phyloP scores from a whole-genome alignment of 257 asterid species.

The Datura wrightii region DNA sequence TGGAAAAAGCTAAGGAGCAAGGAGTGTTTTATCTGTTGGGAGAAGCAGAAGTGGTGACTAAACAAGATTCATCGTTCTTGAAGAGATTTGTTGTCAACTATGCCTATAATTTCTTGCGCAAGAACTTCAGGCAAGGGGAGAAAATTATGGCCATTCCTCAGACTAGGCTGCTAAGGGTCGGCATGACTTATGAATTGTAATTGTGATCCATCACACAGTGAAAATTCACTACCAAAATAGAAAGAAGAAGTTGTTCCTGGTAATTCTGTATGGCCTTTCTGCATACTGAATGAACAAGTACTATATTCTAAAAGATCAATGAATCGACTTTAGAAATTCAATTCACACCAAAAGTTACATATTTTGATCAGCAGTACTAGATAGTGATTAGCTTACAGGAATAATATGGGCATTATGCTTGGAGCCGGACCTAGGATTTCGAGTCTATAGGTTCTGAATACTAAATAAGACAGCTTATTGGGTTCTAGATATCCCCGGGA shows the following conservation, averaged over 20 bases:
- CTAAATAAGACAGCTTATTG: neutral
- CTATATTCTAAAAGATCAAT: neutral
- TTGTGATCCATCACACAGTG: neutral
- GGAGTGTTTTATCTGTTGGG: constrained; percentile 71
- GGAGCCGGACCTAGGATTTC: neutral
- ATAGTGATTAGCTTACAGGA: neutral
- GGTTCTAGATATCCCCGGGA: neutral
- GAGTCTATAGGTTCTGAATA: neutral
- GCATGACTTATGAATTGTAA: constrained; percentile 72
- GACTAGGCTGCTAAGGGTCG: constrained; percentile 66
- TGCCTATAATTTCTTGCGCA: constrained; percentile 60
- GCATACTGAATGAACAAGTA: neutral
- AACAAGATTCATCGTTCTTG: constrained; percentile 50
- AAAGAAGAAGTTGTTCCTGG: neutral
- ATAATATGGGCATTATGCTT: neutral
- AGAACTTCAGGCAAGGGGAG: constrained; percentile 73
- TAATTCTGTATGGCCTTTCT: neutral
- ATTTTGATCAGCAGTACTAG: neutral
- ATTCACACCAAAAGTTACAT: neutral
- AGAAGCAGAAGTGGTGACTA: constrained; percentile 72
- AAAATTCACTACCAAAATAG: neutral
- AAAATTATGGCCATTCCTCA: constrained; percentile 63
- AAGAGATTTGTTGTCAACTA: constrained; percentile 59
- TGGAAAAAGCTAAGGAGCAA: constrained; percentile 50
- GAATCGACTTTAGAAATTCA: neutral